A percentile compares a stretch with the other conserved stretches of the same genome.
Evolutionary conservation across 2,329 filamentous ascomycete genomes (phyloP).

Genomic region (Xylariaceae sp.): DNA sequence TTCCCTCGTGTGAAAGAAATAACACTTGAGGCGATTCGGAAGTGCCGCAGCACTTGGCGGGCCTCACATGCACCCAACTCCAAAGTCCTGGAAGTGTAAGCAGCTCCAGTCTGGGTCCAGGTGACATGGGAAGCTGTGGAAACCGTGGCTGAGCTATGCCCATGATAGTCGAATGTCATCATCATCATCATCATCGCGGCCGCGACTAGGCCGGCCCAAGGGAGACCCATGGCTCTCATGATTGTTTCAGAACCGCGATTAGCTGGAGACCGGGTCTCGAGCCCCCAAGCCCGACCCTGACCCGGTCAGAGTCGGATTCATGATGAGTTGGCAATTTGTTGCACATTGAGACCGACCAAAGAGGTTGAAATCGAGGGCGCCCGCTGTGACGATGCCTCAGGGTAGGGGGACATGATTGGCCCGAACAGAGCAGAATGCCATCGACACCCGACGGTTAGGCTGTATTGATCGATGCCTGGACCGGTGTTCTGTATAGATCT

Average conservation of each 20-base stretch:
- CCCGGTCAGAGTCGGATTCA: conserved; percentile 14
- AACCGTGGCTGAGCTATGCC: background rate
- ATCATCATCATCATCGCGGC: conserved; percentile 1
- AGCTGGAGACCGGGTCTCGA: conserved; percentile 1
- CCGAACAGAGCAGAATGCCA: background rate
- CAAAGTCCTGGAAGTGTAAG: too few relatives aligned
- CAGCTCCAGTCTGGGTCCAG: too few relatives aligned
- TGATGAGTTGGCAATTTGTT: conserved; percentile 14
- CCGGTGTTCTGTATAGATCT: background rate
- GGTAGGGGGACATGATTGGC: background rate
- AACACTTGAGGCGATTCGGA: too few relatives aligned
- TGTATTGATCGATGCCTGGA: background rate
- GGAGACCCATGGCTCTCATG: background rate
- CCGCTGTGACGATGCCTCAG: conserved; percentile 4
- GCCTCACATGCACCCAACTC: too few relatives aligned
- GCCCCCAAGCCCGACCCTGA: background rate
- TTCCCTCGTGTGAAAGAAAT: too few relatives aligned
- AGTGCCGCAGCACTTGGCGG: too few relatives aligned
- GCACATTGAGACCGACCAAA: conserved; percentile 5
- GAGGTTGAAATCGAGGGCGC: conserved; percentile 5
- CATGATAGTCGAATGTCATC: background rate
- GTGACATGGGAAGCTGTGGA: background rate
- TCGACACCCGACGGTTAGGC: background rate
- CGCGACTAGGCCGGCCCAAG: conserved; percentile 11
- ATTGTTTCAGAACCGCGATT: conserved; percentile 5